Evolutionary conservation across 805 yeast genomes (phyloP).

Genomic region (Candida manassasensis): DNA sequence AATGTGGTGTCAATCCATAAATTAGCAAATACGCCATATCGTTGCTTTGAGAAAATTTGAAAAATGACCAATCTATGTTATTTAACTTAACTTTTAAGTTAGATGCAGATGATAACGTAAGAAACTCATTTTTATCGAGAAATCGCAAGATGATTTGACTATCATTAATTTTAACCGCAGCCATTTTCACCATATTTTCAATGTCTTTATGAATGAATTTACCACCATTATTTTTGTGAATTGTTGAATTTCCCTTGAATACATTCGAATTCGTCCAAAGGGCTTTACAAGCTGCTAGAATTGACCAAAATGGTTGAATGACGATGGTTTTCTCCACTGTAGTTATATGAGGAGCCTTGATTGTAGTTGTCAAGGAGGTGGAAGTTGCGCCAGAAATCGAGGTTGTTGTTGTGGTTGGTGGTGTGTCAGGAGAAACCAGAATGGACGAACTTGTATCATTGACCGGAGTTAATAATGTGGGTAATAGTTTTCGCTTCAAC

Average conservation of each 20-base stretch:
- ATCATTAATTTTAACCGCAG: conserved; percentile 26
- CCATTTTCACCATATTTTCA: conserved; percentile 11
- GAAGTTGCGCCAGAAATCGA: conserved; percentile 31
- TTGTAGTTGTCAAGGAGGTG: conserved; percentile 31
- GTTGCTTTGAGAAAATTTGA: conserved; percentile 12
- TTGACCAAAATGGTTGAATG: conserved; percentile 40
- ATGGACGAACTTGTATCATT: conserved; percentile 3
- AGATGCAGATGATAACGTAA: not conserved
- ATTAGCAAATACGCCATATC: conserved; percentile 19
- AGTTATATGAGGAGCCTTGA: conserved; percentile 11
- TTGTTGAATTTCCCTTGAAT: conserved; percentile 28
- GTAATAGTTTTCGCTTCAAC: conserved; percentile 7
- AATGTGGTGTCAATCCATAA: conserved; percentile 33
- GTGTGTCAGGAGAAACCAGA: conserved; percentile 5
- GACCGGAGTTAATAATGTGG: not conserved
- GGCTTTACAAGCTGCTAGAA: conserved; percentile 36
- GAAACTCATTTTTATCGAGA: conserved; percentile 12
- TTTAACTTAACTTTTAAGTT: conserved; percentile 24
- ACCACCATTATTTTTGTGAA: conserved; percentile 20
- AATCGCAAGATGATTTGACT: conserved; percentile 25
- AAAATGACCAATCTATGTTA: conserved; percentile 30
- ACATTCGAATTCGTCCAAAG: conserved; percentile 22
- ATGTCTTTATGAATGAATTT: conserved; percentile 10
- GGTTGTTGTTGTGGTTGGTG: conserved; percentile 23
- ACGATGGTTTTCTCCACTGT: conserved; percentile 14